Conservation (phyloP, 164 flowering plant genomes). For the Macadamia tetraphylla region DNA sequence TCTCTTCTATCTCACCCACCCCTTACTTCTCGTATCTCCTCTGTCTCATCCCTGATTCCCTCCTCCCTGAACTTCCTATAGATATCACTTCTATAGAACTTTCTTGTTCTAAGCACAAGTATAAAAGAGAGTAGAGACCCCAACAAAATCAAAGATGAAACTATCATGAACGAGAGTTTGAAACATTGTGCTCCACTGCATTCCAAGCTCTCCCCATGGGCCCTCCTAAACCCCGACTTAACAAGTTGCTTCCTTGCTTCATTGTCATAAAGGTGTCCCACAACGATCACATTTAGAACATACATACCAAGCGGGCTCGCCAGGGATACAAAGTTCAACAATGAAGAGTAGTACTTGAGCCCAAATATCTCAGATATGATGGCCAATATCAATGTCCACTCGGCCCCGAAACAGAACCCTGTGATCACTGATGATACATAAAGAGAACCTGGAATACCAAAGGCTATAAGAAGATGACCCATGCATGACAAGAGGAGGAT, state of each 20-base stretch:
- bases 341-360: constrained; percentile 51
- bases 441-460: constrained; percentile 33
- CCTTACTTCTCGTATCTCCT: too few species aligned
- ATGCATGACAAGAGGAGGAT: constrained; percentile 35
- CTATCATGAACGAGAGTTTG: constrained; percentile 34
- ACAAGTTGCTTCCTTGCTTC: constrained; percentile 36
- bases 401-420: constrained; percentile 58
- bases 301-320: constrained; percentile 60
- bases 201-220: constrained; percentile 24
- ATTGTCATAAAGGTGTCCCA: constrained; percentile 42
- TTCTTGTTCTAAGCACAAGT: constrained; percentile 39
- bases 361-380: constrained; percentile 66
- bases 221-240: constrained; percentile 19
- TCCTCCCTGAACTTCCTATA: too few species aligned
- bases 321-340: constrained; percentile 45
- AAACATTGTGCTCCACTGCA: constrained; percentile 39
- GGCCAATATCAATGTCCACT: constrained; percentile 43
- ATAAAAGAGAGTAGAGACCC: constrained; percentile 34
- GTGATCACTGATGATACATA: constrained; percentile 47
- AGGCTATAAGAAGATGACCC: constrained; percentile 57
- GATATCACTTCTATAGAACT: constrained; percentile 10
- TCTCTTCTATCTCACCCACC: too few species aligned
- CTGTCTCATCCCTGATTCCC: too few species aligned
- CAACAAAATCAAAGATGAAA: constrained; percentile 24
- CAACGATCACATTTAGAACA: constrained; percentile 41